Evolutionary conservation across 73 alveolate genomes (phyloP), one percentile per base, ranked within the genome.

Genomic region (Symbiodinium pilosum): DNA sequence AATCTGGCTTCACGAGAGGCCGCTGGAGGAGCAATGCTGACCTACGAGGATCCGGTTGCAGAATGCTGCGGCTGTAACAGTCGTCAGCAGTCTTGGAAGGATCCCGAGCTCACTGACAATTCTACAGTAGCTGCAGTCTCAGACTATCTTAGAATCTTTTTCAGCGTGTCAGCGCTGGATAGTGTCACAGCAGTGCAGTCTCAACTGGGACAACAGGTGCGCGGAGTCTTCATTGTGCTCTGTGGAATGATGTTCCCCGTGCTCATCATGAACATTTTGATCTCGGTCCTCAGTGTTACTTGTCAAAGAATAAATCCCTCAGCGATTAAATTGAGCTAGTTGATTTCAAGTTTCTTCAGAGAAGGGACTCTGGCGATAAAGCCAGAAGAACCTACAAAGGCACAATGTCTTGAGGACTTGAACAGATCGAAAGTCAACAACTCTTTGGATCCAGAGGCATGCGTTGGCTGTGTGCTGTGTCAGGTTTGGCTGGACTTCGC

Each of bases 161-260:
- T n/a, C n/a, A n/a, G n/a, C n/a, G n/a, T n/a, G n/a, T n/a, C n/a
- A n/a, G n/a, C n/a, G n/a, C n/a, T n/a, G n/a, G n/a, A n/a, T n/a
- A n/a, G n/a, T n/a, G n/a, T n/a, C n/a, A n/a, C n/a, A n/a, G n/a
- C n/a, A n/a, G n/a, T n/a, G 59, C 59, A 6, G 59, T 47, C 59
- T 47, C 59, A 14, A 47, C 6, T 9, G 59, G 6, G 14, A 47
- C 59, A 30, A 73, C 32, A 89, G 96, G 96, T 89, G 34, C 96
- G 96, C 1, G 96, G 96, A 16, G 54, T 89, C 36, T 89, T 89
- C 77, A 89, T 89, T 30, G 87, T 89, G 77, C 96, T 89, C 26
- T 89, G 96, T 30, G 96, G 96, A 40, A 89, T 89, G 73, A 89
- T 69, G 96, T 89, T 89, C 87, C 96, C 96, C 4, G 96, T 89